Base-by-base conservation (phyloP, 2,329 filamentous ascomycete genomes). In the Ophiostoma angusticollis region DNA sequence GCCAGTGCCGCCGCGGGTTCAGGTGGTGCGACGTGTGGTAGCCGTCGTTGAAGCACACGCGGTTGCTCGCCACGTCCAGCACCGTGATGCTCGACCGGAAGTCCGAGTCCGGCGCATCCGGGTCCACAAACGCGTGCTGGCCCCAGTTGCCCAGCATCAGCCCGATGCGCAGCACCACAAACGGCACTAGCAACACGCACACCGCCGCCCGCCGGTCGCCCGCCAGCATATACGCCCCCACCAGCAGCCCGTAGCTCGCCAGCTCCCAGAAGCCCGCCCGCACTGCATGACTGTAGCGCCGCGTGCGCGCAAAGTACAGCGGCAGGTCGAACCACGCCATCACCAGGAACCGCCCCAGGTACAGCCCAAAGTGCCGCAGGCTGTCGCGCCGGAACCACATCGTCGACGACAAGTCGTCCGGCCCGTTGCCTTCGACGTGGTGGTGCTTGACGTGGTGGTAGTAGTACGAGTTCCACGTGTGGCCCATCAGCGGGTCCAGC, bases 381-480 rank as follows among this genome's bases (percentile, higher is more conserved):
- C 72, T 70, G 54, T 89, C 83, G 6, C 83, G 71, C 54, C 86
- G 80, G 55, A 83, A 87, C 12, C 78, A 70, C 27, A 89, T 70
- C 0, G 83, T 89, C 0, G 80, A 81, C 1, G 78, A 84, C 0
- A 86, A 65, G 51, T 89, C 83, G 33, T 78, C 69, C 0, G 81
- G 80, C 0, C 83, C 83, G 50, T 89, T 89, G 45, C 75, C 54
- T 58, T 87, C 83, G 40, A 87, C 76, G 48, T 89, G 83, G 53
- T 89, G 83, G 52, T 86, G 81, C 63, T 89, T 89, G 53, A 87
- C 80, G 51, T 89, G 83, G 53, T 89, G 83, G 53, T 85, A 87
- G 55, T 72, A 89, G 60, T 89, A 89, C 2, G 78, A 79, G 59
- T 89, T 84, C 80, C 81, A 86, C 0, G 82, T 86, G 52, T 89